Conservation (phyloP, 495 filamentous ascomycete species). For the Cercophora sp. region DNA sequence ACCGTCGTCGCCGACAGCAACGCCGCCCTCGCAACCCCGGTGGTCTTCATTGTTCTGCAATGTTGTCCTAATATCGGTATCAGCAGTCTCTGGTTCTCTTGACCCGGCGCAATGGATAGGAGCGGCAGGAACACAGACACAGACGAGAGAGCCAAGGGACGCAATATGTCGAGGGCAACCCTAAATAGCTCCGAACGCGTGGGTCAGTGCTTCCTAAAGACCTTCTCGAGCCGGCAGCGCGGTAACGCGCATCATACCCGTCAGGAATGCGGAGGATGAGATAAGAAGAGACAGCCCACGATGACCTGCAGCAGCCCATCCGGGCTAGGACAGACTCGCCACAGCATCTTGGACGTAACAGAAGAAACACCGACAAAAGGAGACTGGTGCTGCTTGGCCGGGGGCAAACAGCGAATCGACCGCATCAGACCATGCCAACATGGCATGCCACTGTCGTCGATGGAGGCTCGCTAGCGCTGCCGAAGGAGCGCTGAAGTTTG, state of each 20-base stretch:
- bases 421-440: no score
- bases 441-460: no score
- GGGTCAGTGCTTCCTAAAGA: constrained; percentile 10
- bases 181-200: not conserved
- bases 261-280: not conserved
- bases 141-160: not conserved
- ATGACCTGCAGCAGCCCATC: not conserved
- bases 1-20: constrained; percentile 17
- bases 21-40: constrained; percentile 6
- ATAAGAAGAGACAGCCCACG: constrained; percentile 1
- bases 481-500: no score
- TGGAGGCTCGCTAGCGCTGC: no score
- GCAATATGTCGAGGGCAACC: constrained; percentile 1
- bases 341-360: constrained; percentile 6
- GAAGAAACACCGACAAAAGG: not conserved
- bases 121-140: not conserved
- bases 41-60: constrained; percentile 16
- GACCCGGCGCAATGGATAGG: not conserved
- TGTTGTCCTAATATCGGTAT: not conserved
- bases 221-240: constrained; percentile 10
- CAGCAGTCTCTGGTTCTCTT: not conserved
- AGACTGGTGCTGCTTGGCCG: constrained; percentile 8
- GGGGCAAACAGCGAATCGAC: no score
- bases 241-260: constrained; percentile 1
- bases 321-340: not conserved